These are phyloP conservation scores for Hydnum rufescens DNA, from an alignment of 768 basidiomycete species.

Conservation along the genomic window DNA sequence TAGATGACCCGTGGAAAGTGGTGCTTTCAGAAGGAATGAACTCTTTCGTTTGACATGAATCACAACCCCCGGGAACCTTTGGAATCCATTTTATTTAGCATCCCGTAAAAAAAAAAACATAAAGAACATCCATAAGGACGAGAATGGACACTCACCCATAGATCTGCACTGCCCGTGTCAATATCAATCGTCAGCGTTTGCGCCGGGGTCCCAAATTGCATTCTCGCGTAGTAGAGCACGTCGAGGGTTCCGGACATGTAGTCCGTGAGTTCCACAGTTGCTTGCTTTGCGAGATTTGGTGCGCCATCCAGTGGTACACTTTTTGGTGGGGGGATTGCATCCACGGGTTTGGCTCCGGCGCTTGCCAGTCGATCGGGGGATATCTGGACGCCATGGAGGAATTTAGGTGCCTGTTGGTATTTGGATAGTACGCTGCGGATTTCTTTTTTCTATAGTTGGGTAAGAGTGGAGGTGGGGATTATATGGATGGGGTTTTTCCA, in stretches of 20 bases:
- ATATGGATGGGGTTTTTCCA: too few relatives aligned
- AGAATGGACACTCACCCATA: constrained; percentile 29
- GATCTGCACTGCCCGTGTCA: constrained; percentile 50
- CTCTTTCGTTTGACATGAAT: neutral
- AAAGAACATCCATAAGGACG: too few relatives aligned
- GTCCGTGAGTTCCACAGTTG: constrained; percentile 20
- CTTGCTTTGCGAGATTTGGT: neutral
- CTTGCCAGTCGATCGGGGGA: too few relatives aligned
- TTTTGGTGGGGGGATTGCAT: too few relatives aligned
- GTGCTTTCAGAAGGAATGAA: neutral
- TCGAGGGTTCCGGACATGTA: constrained; percentile 23
- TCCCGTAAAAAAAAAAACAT: too few relatives aligned
- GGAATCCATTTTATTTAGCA: too few relatives aligned
- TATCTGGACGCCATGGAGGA: neutral
- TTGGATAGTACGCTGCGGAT: neutral
- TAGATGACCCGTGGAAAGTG: neutral
- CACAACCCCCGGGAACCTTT: neutral
- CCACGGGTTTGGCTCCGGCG: too few relatives aligned
- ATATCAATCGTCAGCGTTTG: constrained; percentile 37
- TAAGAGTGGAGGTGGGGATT: too few relatives aligned
- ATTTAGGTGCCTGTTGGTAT: neutral
- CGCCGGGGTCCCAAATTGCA: constrained; percentile 34
- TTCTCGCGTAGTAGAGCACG: constrained; percentile 28
- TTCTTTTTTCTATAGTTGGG: neutral
- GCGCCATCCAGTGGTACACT: neutral